Base-by-base conservation (phyloP, 768 basidiomycete genomes). In the Tylopilus sp. region DNA sequence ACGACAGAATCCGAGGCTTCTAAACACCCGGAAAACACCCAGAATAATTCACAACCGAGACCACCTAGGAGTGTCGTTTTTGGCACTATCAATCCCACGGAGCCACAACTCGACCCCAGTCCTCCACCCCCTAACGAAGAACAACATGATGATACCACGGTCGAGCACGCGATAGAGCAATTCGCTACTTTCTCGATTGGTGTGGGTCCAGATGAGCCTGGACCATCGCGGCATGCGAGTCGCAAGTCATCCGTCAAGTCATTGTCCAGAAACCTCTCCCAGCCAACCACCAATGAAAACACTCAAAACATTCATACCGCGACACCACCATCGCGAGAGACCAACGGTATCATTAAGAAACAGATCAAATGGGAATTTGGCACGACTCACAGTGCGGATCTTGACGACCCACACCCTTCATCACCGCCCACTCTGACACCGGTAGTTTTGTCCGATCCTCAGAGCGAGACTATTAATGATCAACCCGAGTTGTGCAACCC, bases 281-380 rank as follows among this genome's bases (percentile, higher is more conserved):
- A 50, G 3, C 39, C 47, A 6, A 23, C 23, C 20, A 13, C 39
- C 7, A 31, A 49, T 3, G 44, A 53, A 31, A 43, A 10, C 9
- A 35, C 28, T 8, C 50, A 54, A n/a, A 56, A 48, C 17, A 22
- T 30, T 6, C 23, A 31, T 6, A 12, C 8, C 15, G 17, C 17
- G 26, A 40, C 51, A 11, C 18, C 41, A 4, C 35, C 39, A 8
- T 40, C 39, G 33, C 53, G 13, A 36, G 55, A 56, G 25, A 47
- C 45, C 25, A 60, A 57, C 39, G 59, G 55, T 15, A 48, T 46
- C 25, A 48, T 46, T 22, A 48, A 39, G 25, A 52, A 59, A 13
- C 46, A 58, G 48, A 55, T 62, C 41, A 81, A 76, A 62, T 83
- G 80, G 82, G 75, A 77, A 62, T 85, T 85, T 61, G 83, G 83